These are phyloP conservation scores for Myxozyma monticola DNA, from an alignment of 805 yeast species.

Conservation along the genomic window DNA sequence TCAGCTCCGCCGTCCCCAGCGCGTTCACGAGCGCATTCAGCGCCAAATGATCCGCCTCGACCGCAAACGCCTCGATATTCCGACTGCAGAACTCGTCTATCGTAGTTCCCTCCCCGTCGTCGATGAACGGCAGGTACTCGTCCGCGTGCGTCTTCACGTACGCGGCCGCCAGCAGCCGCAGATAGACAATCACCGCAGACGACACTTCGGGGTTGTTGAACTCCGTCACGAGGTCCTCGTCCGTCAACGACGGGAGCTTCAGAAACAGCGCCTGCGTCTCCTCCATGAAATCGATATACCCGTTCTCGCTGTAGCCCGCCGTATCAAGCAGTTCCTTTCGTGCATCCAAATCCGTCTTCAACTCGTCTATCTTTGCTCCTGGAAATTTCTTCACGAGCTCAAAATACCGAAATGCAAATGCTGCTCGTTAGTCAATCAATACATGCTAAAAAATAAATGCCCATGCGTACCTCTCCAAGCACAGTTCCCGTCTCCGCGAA, in stretches of 20 bases:
- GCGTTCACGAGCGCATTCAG: slow-evolving; percentile 32
- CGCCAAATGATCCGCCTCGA: slow-evolving; percentile 33
- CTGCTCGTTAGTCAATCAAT: slow-evolving; percentile 11
- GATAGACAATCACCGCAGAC: slow-evolving; percentile 31
- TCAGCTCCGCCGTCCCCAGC: slow-evolving; percentile 21
- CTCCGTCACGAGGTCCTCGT: slow-evolving; percentile 16
- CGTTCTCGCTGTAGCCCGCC: slow-evolving; percentile 30
- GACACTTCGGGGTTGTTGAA: slow-evolving; percentile 30
- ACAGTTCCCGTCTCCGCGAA: slow-evolving; percentile 34
- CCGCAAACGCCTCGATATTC: slow-evolving; percentile 32
- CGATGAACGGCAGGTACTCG: slow-evolving; percentile 30
- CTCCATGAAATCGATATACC: slow-evolving; percentile 31
- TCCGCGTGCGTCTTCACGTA: slow-evolving; percentile 30
- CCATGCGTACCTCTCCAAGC: slow-evolving; percentile 30
- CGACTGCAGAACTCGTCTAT: slow-evolving; percentile 30
- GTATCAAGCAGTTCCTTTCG: slow-evolving; percentile 17
- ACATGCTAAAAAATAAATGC: not conserved
- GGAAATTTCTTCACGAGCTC: slow-evolving; percentile 10
- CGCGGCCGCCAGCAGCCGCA: slow-evolving; percentile 32
- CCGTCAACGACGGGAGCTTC: slow-evolving; percentile 7
- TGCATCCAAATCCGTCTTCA: not conserved
- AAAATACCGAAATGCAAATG: slow-evolving; percentile 29
- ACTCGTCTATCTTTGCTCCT: slow-evolving; percentile 8
- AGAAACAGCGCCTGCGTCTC: slow-evolving; percentile 19
- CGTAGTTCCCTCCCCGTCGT: slow-evolving; percentile 26